Evolutionary conservation across 106 monocot genomes (phyloP), one percentile per base, ranked within the genome.

Genomic region (Triglochin maritima): DNA sequence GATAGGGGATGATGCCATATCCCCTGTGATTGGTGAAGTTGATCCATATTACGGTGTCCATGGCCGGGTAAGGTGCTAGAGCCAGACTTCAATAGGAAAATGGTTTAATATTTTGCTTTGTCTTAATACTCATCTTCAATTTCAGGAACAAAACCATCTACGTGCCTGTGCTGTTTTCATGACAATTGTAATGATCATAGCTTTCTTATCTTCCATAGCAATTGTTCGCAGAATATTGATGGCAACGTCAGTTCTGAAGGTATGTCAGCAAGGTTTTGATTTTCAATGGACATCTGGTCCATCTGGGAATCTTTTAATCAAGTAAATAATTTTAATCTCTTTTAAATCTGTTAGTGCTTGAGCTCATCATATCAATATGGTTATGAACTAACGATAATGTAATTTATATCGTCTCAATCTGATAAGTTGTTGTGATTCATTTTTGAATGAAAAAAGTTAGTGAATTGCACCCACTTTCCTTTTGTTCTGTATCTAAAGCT

Each of bases 181-280:
- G 98, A 98, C 98, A 68, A 72, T 92, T 79, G 72, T 98, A 50
- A 98, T 98, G 98, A 75, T 84, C 69, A 67, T 98, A 71, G 73
- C 92, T 47, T 62, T 92, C 59, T 84, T 98, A 47, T 82, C 86
- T 61, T 92, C 98, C 43, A 82, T 98, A 70, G 98, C 98, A 15
- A 92, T 98, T 74, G 41, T 84, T 16, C 88, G 98, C 1, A 91
- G 98, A 56, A 92, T 98, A 29, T 81, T 98, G 10, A 88, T 89
- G 74, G 98, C 98, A 77, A 92, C 98, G 69, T 89, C 98, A 71
- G 98, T 92, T 72, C 64, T 98, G 15, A 98, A 98, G 86, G 98
- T 89, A 74, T 63, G 77, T 29, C 29, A 29, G 29, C 29, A 29
- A 15, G 60, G 42, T 54, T 63, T 59, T 59, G 16, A 59, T 11